Conservation (phyloP, 2,329 filamentous ascomycete species). For the Exserohilum turcica region DNA sequence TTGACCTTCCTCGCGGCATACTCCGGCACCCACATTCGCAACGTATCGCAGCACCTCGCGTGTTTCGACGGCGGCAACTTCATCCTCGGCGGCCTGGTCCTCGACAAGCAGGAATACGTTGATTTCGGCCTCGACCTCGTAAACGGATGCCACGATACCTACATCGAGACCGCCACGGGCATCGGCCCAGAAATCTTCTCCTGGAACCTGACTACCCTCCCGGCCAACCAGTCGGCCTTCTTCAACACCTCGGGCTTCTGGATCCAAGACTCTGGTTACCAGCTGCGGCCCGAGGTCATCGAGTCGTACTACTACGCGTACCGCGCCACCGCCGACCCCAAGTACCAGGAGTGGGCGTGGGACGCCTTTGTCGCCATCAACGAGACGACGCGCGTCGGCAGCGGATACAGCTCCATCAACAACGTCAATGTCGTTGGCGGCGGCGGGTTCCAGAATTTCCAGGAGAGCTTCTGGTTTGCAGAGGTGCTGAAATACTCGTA, state of each 20-base stretch:
- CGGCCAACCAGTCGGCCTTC: conserved; percentile 57
- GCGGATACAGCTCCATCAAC: conserved; percentile 68
- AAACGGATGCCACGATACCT: conserved; percentile 75
- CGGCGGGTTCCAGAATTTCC: conserved; percentile 68
- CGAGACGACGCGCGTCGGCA: conserved; percentile 64
- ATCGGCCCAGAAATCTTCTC: conserved; percentile 73
- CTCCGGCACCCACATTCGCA: conserved; percentile 49
- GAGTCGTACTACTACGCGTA: conserved; percentile 89
- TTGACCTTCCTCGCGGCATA: conserved; percentile 73
- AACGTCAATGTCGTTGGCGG: conserved; percentile 70
- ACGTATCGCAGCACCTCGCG: conserved; percentile 61
- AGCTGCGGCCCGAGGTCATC: conserved; percentile 78
- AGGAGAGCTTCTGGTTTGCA: conserved; percentile 88
- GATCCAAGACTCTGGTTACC: conserved; percentile 65
- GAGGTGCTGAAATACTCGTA: conserved; percentile 87
- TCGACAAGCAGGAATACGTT: conserved; percentile 69
- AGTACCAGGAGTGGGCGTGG: conserved; percentile 86
- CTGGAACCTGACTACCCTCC: conserved; percentile 45
- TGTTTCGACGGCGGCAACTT: conserved; percentile 88
- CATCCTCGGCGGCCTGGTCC: conserved; percentile 76
- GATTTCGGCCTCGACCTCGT: conserved; percentile 76
- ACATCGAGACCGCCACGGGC: conserved; percentile 67
- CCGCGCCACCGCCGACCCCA: conserved; percentile 73
- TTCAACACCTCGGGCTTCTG: conserved; percentile 74
- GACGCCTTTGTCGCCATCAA: conserved; percentile 74